Conservation (phyloP, 2,329 filamentous ascomycete genomes). For the Tolypocladium pustulatum region DNA sequence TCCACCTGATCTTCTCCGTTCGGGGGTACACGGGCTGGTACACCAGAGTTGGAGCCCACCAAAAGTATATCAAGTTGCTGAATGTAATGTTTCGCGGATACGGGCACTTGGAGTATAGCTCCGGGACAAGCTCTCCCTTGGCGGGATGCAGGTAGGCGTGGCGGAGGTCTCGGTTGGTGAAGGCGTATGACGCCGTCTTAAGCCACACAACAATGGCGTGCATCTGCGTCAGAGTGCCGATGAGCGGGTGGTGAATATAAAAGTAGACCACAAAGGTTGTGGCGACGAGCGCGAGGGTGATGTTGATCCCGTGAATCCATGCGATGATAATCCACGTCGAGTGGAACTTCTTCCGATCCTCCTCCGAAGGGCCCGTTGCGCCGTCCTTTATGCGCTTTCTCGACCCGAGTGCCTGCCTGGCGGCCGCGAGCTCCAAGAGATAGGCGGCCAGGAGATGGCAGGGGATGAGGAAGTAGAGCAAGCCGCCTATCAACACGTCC, state of each 20-base stretch:
- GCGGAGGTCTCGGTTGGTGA: constrained; percentile 91
- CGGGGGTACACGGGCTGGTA: constrained; percentile 96
- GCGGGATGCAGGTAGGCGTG: constrained; percentile 77
- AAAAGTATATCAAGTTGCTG: constrained; percentile 84
- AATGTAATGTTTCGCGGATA: constrained; percentile 90
- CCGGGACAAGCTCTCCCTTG: constrained; percentile 60
- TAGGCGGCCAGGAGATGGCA: constrained; percentile 87
- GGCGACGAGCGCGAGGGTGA: constrained; percentile 67
- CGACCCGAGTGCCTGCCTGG: constrained; percentile 63
- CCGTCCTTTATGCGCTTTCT: constrained; percentile 45
- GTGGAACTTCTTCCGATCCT: constrained; percentile 56
- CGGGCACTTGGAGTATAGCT: constrained; percentile 71
- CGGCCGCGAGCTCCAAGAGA: constrained; percentile 76
- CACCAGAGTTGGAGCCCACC: constrained; percentile 92
- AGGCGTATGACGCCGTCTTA: constrained; percentile 90
- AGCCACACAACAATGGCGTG: constrained; percentile 94
- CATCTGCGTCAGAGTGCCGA: constrained; percentile 81
- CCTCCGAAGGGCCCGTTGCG: constrained; percentile 36
- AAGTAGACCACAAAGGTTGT: constrained; percentile 84
- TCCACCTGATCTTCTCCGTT: constrained; percentile 70
- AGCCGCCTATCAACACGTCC: constrained; percentile 64
- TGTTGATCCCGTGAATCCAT: constrained; percentile 72
- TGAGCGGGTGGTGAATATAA: constrained; percentile 82
- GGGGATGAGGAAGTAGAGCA: constrained; percentile 79
- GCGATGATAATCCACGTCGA: constrained; percentile 73